Evolutionary conservation across 2,329 filamentous ascomycete genomes (phyloP).

Genomic region (Sclerotinia subarctica): DNA sequence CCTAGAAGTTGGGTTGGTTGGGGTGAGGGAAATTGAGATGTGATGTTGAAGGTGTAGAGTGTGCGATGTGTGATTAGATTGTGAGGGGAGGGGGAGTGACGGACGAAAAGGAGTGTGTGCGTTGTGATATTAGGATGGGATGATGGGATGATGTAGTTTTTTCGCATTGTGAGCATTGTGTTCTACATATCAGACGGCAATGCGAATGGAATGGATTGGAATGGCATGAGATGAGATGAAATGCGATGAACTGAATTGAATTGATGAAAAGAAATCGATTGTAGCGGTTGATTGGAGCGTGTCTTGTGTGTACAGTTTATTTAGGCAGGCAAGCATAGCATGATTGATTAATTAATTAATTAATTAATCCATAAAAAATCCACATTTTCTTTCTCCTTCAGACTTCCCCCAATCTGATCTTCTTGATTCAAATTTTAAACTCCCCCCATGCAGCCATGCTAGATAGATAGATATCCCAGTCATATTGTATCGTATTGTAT

Average conservation of each 20-base stretch:
- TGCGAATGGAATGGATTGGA: neutral
- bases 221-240: neutral
- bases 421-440: too few relatives aligned
- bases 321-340: conserved; percentile 18
- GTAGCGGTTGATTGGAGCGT: neutral
- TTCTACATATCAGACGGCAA: neutral
- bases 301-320: conserved; percentile 17
- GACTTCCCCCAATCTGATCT: too few relatives aligned
- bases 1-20: conserved; percentile 89
- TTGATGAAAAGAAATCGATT: conserved; percentile 6
- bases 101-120: neutral
- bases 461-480: too few relatives aligned
- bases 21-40: conserved; percentile 39
- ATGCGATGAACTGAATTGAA: neutral
- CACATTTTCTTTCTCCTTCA: neutral
- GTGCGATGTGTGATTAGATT: neutral
- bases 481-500: too few relatives aligned
- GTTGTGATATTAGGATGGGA: conserved; percentile 1
- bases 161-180: neutral
- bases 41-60: neutral
- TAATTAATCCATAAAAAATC: neutral
- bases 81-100: neutral
- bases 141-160: neutral
- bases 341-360: neutral
- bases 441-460: too few relatives aligned